Percentiles rank a stretch among this genome's conserved stretches.
These are phyloP conservation scores for Cercospora sp. DNA, from an alignment of 2,329 filamentous ascomycete genomes.

Conservation along the genomic window DNA sequence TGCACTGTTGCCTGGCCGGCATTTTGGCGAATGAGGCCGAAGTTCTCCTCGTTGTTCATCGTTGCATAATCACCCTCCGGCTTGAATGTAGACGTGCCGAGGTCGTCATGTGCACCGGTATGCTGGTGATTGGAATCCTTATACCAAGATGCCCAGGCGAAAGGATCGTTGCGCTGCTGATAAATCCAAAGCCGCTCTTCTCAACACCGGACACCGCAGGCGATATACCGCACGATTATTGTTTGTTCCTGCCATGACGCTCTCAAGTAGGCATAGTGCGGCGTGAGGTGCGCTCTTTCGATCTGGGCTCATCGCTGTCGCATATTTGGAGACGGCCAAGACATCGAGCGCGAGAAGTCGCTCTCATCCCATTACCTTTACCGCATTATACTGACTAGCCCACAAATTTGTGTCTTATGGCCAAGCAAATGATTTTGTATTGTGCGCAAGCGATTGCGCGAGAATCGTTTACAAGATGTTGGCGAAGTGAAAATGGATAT, in stretches of 20 bases:
- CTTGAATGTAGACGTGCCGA: background rate
- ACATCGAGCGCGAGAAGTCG: background rate
- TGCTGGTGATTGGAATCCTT: background rate
- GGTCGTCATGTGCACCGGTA: background rate
- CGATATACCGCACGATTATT: background rate
- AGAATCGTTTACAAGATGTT: background rate
- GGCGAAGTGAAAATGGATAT: background rate
- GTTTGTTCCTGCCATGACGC: background rate
- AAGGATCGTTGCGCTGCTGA: background rate
- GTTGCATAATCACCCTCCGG: background rate
- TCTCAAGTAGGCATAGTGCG: background rate
- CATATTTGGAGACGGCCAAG: background rate
- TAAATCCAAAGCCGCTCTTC: background rate
- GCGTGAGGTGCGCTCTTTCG: background rate
- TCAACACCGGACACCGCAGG: background rate
- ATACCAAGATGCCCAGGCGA: background rate
- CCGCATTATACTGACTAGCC: background rate
- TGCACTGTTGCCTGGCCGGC: background rate
- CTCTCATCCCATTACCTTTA: background rate
- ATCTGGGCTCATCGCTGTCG: background rate
- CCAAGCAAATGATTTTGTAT: background rate
- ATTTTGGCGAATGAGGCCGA: background rate
- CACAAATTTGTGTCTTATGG: background rate
- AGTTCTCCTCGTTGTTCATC: background rate
- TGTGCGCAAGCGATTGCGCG: background rate